Conservation (phyloP, 495 filamentous ascomycete species). For the Penicillium antarcticum region DNA sequence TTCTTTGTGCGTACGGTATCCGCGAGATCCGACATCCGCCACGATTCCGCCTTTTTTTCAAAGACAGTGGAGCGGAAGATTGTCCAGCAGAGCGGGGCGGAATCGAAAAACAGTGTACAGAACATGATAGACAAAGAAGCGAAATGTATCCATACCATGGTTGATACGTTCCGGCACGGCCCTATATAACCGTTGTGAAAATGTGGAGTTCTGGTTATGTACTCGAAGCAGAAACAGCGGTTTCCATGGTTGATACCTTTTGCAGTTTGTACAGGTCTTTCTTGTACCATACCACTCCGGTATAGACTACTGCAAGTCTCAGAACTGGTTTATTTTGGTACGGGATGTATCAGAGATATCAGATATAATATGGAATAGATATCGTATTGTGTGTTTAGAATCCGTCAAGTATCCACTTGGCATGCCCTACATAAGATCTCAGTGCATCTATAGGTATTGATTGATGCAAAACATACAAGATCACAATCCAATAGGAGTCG, state of each 20-base stretch:
- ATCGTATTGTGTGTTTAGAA: neutral
- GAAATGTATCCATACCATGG: constrained; percentile 15
- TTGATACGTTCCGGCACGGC: constrained; percentile 21
- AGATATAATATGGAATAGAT: neutral
- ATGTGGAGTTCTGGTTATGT: constrained; percentile 19
- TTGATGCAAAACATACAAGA: constrained; percentile 2
- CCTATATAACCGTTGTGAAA: constrained; percentile 26
- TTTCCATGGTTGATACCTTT: constrained; percentile 15
- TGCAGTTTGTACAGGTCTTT: neutral
- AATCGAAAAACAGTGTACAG: neutral
- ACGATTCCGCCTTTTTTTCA: constrained; percentile 15
- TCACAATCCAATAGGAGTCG: neutral
- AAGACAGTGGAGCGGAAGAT: constrained; percentile 18
- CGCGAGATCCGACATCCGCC: constrained; percentile 18
- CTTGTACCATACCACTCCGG: constrained; percentile 6
- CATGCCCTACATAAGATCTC: neutral
- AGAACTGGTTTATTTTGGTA: neutral
- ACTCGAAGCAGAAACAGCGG: neutral
- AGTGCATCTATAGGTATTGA: neutral
- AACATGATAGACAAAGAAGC: neutral
- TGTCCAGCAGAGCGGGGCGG: constrained; percentile 17
- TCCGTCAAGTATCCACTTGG: neutral
- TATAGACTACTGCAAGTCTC: constrained; percentile 15
- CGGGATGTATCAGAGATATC: constrained; percentile 2
- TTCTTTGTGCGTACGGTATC: constrained; percentile 18